Conservation (phyloP, 73 alveolate species). For the Paramecium bursaria region DNA sequence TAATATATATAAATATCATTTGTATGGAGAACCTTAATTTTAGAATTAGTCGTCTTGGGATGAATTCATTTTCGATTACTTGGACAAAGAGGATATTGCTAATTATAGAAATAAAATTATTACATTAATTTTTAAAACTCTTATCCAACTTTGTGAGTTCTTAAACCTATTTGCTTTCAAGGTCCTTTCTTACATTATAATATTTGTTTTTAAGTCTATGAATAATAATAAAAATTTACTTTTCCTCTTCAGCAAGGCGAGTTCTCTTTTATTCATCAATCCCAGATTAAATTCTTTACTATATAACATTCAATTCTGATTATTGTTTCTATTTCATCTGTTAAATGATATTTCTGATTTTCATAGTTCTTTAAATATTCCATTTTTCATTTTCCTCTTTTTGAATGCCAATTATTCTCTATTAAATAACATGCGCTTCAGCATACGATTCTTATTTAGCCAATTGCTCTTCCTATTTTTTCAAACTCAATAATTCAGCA, state of each 20-base stretch:
- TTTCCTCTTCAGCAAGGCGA: background rate
- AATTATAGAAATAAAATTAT: too few species aligned
- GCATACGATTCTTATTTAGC: conserved; percentile 68
- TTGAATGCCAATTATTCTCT: conserved; percentile 9
- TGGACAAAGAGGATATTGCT: too few species aligned
- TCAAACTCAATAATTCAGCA: conserved; percentile 68
- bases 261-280: conserved; percentile 14
- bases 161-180: conserved; percentile 12
- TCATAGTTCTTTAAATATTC: background rate
- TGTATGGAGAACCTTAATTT: too few species aligned
- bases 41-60: too few species aligned
- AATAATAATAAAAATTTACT: background rate
- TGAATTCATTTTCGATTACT: too few species aligned
- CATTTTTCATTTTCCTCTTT: conserved; percentile 31
- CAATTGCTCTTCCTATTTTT: conserved; percentile 62
- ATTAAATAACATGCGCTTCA: conserved; percentile 44
- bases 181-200: conserved; percentile 26
- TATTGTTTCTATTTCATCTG: conserved; percentile 1
- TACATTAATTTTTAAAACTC: conserved; percentile 24
- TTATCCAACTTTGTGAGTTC: conserved; percentile 24
- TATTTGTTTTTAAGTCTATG: conserved; percentile 6
- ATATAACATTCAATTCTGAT: conserved; percentile 28
- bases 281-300: conserved; percentile 16
- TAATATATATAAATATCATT: too few species aligned
- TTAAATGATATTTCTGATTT: conserved; percentile 19